Evolutionary conservation across 2,329 filamentous ascomycete genomes (phyloP).

Genomic region (Plenodomus tracheiphilus): DNA sequence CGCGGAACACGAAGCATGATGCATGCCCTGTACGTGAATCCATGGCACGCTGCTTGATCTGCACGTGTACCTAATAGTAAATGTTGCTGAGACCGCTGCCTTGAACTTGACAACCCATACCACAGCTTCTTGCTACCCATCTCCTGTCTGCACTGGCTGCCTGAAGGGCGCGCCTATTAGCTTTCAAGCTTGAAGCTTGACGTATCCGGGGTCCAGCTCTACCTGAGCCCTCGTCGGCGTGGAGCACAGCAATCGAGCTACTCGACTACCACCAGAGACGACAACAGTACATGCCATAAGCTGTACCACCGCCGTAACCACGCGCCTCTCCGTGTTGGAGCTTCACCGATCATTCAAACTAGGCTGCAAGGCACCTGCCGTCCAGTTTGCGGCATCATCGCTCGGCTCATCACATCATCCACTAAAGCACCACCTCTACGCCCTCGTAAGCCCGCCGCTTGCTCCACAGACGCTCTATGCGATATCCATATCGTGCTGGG

Average conservation of each 20-base stretch:
- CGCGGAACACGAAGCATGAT: background rate
- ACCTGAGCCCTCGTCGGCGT: background rate
- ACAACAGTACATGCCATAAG: background rate
- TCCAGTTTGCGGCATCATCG: constrained; percentile 8
- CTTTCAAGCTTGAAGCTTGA: constrained; percentile 5
- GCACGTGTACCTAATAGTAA: background rate
- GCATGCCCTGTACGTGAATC: background rate
- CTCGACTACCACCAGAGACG: constrained; percentile 7
- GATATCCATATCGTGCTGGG: background rate
- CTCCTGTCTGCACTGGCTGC: background rate
- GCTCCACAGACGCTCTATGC: background rate
- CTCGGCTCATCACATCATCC: constrained; percentile 30
- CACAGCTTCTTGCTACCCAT: background rate
- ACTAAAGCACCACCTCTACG: constrained; percentile 17
- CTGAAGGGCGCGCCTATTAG: background rate
- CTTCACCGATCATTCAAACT: constrained; percentile 3
- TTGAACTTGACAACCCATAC: background rate
- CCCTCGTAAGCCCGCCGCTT: constrained; percentile 4
- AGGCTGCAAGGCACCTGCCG: constrained; percentile 2
- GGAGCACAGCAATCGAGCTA: constrained; percentile 1
- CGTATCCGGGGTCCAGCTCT: background rate
- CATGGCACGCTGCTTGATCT: background rate
- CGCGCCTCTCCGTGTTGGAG: background rate
- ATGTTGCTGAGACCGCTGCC: background rate
- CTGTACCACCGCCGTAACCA: background rate